Evolutionary conservation across 2,329 filamentous ascomycete genomes (phyloP), one percentile per base, ranked within the genome.

Genomic region (Leptographium wingfieldii): DNA sequence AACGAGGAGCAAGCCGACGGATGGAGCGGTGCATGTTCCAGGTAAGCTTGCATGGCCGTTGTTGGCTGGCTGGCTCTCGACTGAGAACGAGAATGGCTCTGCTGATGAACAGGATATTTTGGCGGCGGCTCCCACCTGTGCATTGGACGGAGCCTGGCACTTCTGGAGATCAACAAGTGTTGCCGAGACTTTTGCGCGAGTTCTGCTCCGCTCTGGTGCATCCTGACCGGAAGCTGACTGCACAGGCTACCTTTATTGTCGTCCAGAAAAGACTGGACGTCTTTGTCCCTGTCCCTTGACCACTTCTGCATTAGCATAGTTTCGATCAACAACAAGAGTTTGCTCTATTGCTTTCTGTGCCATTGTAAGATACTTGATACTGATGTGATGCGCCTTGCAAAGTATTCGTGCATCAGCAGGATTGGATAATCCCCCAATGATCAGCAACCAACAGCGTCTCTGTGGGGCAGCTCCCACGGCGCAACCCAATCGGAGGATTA

Each of bases 161-260:
- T 81, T 49, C 69, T 82, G 33, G 80, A 83, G 68, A 80, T 82
- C 65, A 80, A 82, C 70, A 85, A 84, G 74, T 83, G 43, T 69
- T 81, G 43, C 79, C 80, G 5, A 75, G 79, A 43, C 70, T 84
- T 31, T 68, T 81, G 63, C 69, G 78, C n/a, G 76, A 81, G 62
- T 83, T 77, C 65, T 71, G 78, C 53, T 77, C 83, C 63, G 71
- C 78, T 67, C 71, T 83, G 31, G 73, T 76, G n/a, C 72, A 78
- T 60, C 78, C 78, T 0, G 72, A 73, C 11, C 72, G 76, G 51
- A 73, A 76, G 57, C 71, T 83, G 64, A 75, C 74, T 61, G 77
- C 79, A n/a, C 75, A 79, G 59, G 76, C 80, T 25, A 81, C 79
- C 3, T 83, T 83, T 68, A 83, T 84, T 65, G 80, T 83, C 11